Base-by-base conservation (phyloP, 139 green algal species). In the Zygnema circumcarinatum region DNA sequence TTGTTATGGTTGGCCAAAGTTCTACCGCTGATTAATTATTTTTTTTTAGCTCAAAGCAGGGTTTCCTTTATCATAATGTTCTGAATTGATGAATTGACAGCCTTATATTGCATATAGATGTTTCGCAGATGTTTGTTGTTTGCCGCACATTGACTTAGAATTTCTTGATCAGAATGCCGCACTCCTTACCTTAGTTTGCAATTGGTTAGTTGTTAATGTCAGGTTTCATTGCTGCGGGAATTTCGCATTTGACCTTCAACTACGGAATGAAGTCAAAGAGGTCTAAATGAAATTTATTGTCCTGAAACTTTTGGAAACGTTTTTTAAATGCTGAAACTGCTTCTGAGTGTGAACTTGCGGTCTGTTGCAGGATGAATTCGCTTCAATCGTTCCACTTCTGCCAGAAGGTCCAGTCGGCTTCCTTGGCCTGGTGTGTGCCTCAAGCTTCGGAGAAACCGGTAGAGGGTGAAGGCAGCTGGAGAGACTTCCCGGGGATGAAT, bases 311-410 rank as follows among this genome's bases (percentile, higher is more conserved):
- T 33, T 72, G 25, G 54, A 29, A 29, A 72, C 54, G 29, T 72
- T 25, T 72, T 29, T 29, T 72, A 33, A 29, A 29, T 33, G 25
- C 54, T 72, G 54, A 72, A 25, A 29, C 54, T 72, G 25, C n/a
- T n/a, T n/a, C n/a, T n/a, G n/a, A n/a, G n/a, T n/a, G n/a, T n/a
- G n/a, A n/a, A n/a, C n/a, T n/a, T n/a, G 69, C 16, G 11, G 35
- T 22, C 7, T 39, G 35, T 3, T 20, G 69, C 69, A 78, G 69
- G 69, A 78, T 41, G 69, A 78, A 16, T 78, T 78, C 36, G 69
- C 69, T 39, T 22, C 69, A 25, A 22, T 78, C 7, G 11, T 41
- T 41, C 36, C 35, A 11, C 69, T 78, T 41, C 11, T 78, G 11
- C 69, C 69, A 22, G 35, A 78, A 78, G 69, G 69, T 3, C 69